Evolutionary conservation across 768 basidiomycete species (phyloP), one percentile per base, ranked within the genome.

Genomic region (Macrocybe gigantea): DNA sequence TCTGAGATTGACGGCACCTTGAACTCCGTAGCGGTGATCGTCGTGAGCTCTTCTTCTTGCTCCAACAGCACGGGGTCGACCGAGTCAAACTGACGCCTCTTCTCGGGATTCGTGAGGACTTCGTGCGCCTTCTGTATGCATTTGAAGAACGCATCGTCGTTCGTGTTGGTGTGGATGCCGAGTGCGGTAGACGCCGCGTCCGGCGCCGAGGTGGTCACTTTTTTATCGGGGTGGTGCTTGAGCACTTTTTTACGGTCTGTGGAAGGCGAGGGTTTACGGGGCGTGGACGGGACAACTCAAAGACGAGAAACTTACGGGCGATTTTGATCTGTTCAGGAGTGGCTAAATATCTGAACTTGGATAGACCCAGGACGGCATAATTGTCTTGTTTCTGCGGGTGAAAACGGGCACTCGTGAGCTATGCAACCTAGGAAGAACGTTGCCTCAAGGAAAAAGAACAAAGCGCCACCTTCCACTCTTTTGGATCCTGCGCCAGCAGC

Each of bases 111-210:
- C 39, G 83, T 85, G 48, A 99, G 83, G 37, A 93, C 85, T 57
- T 99, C 96, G 68, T 88, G 80, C n/a, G 95, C 95, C 68, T 99
- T 99, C 71, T 90, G 85, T 56, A 99, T 98, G 65, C 96, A 99
- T 70, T 99, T 99, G 88, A 99, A 99, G 77, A 99, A 98, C 0
- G 84, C 85, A 59, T 99, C 95, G 66, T 97, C 94, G 72, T 98
- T 95, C 49, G 90, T 85, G 58, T 89, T 88, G 57, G 83, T 81
- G 33, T 80, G 79, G 47, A 72, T 65, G 29, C 86, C 79, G 41
- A 69, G 53, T 22, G 66, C 60, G 52, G 64, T 63, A 12, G 66
- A 46, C 42, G 60, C 52, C 29, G 60, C 44, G 7, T 63, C 54
- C 6, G 61, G 41, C 12, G 63, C 54, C 11, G 64, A 49, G 14